Percentiles rank a stretch among this genome's conserved stretches.
These are phyloP conservation scores for Musa troglodytarum DNA, from an alignment of 176 grass and related monocot species.

Conservation along the genomic window DNA sequence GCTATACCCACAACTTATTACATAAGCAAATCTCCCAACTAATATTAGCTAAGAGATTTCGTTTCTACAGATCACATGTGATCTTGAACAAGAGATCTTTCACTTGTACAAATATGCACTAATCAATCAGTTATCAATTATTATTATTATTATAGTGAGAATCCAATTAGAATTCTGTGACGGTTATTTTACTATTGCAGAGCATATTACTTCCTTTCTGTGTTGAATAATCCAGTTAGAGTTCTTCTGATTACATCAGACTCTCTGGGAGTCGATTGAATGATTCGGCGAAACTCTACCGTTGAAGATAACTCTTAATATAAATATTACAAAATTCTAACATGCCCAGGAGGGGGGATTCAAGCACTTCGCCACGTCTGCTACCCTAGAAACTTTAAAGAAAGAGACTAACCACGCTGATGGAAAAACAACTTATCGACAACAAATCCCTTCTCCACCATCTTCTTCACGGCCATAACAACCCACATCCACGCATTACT, in stretches of 20 bases:
- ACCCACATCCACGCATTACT: not conserved
- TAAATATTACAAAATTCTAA: not conserved
- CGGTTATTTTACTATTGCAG: no score
- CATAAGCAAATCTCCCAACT: no score
- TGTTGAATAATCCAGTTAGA: no score
- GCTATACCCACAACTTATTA: no score
- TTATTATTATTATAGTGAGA: no score
- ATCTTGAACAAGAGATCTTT: no score
- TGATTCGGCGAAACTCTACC: not conserved
- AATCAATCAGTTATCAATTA: no score
- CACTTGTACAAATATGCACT: no score
- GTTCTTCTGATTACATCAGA: not conserved
- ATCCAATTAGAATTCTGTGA: no score
- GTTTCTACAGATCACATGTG: no score
- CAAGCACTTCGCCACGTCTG: not conserved
- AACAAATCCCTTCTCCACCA: not conserved
- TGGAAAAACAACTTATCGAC: not conserved
- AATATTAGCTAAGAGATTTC: no score
- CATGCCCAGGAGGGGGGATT: not conserved
- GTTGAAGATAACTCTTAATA: not conserved
- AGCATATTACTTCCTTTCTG: no score
- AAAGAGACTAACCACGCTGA: not conserved
- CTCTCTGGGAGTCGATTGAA: not conserved
- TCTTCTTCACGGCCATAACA: not conserved
- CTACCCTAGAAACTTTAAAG: not conserved